These are phyloP conservation scores for Glaciozyma antarctica DNA, from an alignment of 768 basidiomycete genomes.

Conservation along the genomic window DNA sequence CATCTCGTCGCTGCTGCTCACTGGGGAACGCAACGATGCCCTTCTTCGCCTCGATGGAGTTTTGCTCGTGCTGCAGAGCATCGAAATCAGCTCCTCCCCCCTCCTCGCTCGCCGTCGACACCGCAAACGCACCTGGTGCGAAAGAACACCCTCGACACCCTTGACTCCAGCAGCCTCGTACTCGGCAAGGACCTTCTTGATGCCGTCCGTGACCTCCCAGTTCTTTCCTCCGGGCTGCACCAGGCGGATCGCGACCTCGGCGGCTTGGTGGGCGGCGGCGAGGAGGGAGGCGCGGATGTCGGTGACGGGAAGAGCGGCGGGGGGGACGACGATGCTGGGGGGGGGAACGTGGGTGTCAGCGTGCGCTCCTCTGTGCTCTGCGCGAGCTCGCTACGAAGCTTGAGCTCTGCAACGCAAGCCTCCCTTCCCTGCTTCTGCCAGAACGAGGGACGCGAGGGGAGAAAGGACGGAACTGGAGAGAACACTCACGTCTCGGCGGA, in stretches of 20 bases:
- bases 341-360: neutral
- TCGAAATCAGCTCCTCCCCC: neutral
- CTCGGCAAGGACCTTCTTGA: conserved; percentile 56
- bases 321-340: conserved; percentile 60
- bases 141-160: conserved; percentile 71
- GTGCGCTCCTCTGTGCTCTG: neutral
- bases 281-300: conserved; percentile 82
- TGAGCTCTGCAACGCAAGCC: neutral
- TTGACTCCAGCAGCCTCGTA: conserved; percentile 64
- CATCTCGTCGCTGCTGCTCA: conserved; percentile 72
- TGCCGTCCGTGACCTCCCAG: conserved; percentile 83
- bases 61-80: conserved; percentile 52
- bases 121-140: conserved; percentile 24
- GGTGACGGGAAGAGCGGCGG: conserved; percentile 62
- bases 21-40: conserved; percentile 66
- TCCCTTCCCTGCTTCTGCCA: neutral
- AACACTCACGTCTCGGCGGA: conserved; percentile 64
- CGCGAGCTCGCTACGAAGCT: neutral
- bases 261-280: conserved; percentile 86
- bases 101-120: neutral
- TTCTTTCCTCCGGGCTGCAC: conserved; percentile 73
- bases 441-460: neutral
- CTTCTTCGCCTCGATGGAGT: conserved; percentile 88
- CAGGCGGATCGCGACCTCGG: conserved; percentile 81
- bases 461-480: neutral